Base-by-base conservation (phyloP, 1,139 yeast genomes). In the Entelexis paramagnoliae region DNA sequence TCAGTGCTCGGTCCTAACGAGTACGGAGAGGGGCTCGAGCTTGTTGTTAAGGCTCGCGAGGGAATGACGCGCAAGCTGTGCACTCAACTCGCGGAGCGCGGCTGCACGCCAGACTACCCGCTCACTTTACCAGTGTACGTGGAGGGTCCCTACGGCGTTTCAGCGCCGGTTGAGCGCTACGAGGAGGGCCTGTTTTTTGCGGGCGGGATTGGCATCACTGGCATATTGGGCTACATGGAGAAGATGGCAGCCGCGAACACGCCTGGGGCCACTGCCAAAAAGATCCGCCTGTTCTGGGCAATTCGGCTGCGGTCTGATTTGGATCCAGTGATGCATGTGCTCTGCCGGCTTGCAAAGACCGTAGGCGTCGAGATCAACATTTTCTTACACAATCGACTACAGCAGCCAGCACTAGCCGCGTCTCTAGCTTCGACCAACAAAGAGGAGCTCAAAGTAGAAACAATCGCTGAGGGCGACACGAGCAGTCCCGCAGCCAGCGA, bases 141-240 rank as follows among this genome's bases (percentile, higher is more conserved):
- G 14, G 87, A 81, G 59, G 87, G 87, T 0, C 85, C 87, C 0
- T 81, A 81, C 60, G 83, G 86, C 56, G 64, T 68, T 57, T 64
- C 72, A 56, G 62, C 78, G 54, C 76, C 86, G 61, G 63, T 79
- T 46, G 73, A 74, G 51, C 70, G 76, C 51, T 82, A 76, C 62
- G 80, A 78, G 49, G 75, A 74, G 50, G 68, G 74, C 3, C 64
- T 81, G 19, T 70, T 83, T 46, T 60, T 83, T 50, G 79, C 82
- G 1, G 84, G 88, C 56, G 91, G 91, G 48, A 81, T 81, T 55
- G 95, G 94, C 59, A 73, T 85, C 57, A 83, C 94, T 2, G 83
- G 83, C 0, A 64, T 66, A 2, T 52, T 72, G 54, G 68, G 69
- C 0, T 70, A 70, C 53, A 65, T 64, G 3, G 68, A 65, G 48